phyloP scores from a whole-genome alignment of 2,329 filamentous ascomycete species.

The Penicillium sp. region DNA sequence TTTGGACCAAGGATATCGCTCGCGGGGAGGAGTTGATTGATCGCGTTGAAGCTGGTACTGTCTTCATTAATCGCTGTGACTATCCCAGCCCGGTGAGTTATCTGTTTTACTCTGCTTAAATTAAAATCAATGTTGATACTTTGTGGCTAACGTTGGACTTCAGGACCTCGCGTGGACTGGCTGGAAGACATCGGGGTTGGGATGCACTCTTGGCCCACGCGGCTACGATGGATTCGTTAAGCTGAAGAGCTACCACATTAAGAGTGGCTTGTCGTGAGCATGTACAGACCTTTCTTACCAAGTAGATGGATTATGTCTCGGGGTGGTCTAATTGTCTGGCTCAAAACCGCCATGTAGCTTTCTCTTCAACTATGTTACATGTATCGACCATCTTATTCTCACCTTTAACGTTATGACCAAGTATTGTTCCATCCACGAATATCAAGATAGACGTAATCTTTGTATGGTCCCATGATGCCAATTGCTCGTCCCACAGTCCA shows the following conservation, averaged over 20 bases:
- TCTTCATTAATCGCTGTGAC: slow-evolving; percentile 89
- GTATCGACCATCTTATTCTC: no score
- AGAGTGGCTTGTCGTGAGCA: slow-evolving; percentile 13
- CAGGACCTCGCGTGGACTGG: slow-evolving; percentile 87
- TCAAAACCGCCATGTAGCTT: no score
- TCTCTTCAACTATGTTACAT: no score
- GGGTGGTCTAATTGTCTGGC: no score
- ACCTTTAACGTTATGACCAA: no score
- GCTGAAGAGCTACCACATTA: slow-evolving; percentile 89
- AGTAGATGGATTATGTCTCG: no score
- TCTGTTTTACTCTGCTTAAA: not conserved
- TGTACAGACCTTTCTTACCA: no score
- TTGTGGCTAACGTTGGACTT: slow-evolving; percentile 2
- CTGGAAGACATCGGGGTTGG: slow-evolving; percentile 91
- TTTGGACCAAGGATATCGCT: slow-evolving; percentile 83
- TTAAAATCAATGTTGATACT: not conserved
- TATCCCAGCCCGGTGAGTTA: slow-evolving; percentile 75
- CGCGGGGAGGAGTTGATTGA: slow-evolving; percentile 71
- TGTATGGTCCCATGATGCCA: not conserved
- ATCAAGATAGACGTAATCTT: not conserved
- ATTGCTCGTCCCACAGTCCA: no score
- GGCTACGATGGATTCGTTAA: slow-evolving; percentile 91
- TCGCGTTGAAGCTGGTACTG: slow-evolving; percentile 80
- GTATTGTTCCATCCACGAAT: no score
- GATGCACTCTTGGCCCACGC: slow-evolving; percentile 77